These are phyloP conservation scores for Agarophyton chilense DNA, from an alignment of 23 red algal species.

Conservation along the genomic window DNA sequence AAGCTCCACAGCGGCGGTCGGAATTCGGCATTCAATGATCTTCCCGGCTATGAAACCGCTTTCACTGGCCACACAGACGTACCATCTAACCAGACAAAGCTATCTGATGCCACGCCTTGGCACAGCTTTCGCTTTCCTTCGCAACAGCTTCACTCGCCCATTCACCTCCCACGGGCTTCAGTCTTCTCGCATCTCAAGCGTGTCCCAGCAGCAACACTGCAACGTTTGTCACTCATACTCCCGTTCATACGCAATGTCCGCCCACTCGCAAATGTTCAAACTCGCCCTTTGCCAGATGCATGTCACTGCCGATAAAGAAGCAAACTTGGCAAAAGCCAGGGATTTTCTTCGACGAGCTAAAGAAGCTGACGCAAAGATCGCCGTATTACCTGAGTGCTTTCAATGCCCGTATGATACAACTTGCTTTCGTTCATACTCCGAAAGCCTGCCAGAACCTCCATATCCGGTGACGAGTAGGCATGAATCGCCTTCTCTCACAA, in stretches of 20 bases:
- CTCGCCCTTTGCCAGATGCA: slow-evolving; percentile 91
- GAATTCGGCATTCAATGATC: too few relatives aligned
- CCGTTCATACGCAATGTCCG: not conserved
- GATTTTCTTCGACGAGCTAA: slow-evolving; percentile 54
- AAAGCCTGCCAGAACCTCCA: slow-evolving; percentile 61
- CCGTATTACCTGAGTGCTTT: slow-evolving; percentile 97
- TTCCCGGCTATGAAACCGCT: not conserved
- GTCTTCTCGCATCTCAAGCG: not conserved
- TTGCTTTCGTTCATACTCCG: slow-evolving; percentile 84
- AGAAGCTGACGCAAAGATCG: slow-evolving; percentile 62
- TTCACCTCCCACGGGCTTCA: not conserved
- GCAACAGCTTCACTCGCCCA: not conserved
- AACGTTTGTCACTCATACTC: not conserved
- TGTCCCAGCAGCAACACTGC: not conserved
- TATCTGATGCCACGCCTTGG: not conserved
- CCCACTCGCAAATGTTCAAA: slow-evolving; percentile 44
- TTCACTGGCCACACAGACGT: not conserved
- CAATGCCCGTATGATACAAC: slow-evolving; percentile 95
- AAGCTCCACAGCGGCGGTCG: too few relatives aligned
- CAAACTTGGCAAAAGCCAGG: slow-evolving; percentile 63
- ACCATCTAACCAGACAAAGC: not conserved
- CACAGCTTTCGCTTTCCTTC: not conserved
- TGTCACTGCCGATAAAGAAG: slow-evolving; percentile 71
- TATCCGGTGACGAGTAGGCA: not conserved
- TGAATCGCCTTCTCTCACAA: slow-evolving; percentile 63